Conservation (phyloP, 2,329 filamentous ascomycete genomes). For the Chaetomium strumarium region DNA sequence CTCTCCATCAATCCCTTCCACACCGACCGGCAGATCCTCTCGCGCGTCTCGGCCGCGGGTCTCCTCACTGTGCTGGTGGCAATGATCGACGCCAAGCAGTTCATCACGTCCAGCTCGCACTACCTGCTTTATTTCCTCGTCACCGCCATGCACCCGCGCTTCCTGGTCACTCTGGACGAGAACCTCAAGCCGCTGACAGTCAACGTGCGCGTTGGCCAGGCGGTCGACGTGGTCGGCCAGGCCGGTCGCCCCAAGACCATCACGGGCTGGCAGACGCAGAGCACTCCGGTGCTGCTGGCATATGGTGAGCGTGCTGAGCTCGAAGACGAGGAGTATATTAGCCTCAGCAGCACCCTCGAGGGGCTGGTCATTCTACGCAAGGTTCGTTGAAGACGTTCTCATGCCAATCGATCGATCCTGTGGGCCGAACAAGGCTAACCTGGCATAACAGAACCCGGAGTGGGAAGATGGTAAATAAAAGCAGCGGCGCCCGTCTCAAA, state of each 20-base stretch:
- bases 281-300: conserved; percentile 91
- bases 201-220: conserved; percentile 95
- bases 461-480: conserved; percentile 47
- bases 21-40: conserved; percentile 93
- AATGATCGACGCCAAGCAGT: conserved; percentile 92
- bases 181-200: conserved; percentile 88
- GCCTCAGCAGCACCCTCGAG: conserved; percentile 83
- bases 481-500: neutral
- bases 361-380: conserved; percentile 94
- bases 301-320: conserved; percentile 94
- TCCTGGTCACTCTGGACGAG: conserved; percentile 94
- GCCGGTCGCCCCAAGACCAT: conserved; percentile 98
- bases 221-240: conserved; percentile 95
- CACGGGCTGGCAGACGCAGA: conserved; percentile 98
- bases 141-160: conserved; percentile 92
- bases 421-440: no score
- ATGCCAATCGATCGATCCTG: no score
- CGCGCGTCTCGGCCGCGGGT: conserved; percentile 82
- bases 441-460: conserved; percentile 44
- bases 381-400: conserved; percentile 50
- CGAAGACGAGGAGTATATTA: conserved; percentile 96
- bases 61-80: conserved; percentile 85
- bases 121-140: conserved; percentile 97
- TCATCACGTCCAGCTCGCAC: conserved; percentile 61
- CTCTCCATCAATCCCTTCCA: conserved; percentile 98